These are phyloP conservation scores for Juglanconis sp. DNA, from an alignment of 2,329 filamentous ascomycete genomes.

Conservation along the genomic window DNA sequence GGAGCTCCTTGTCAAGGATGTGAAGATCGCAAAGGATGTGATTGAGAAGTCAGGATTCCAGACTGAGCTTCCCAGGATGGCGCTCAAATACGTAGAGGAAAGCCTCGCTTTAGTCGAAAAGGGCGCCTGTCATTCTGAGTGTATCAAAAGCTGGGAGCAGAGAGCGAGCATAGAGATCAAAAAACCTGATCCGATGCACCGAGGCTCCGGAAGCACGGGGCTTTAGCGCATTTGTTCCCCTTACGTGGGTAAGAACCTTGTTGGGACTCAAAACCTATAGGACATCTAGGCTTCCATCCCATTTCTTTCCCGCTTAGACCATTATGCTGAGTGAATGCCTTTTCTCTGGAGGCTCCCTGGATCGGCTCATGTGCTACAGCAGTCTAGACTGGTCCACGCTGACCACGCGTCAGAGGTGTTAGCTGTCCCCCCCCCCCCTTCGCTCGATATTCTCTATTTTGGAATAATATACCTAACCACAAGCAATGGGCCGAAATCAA, in stretches of 20 bases:
- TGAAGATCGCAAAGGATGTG: conserved; percentile 2
- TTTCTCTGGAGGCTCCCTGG: no score
- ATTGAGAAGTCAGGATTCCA: background rate
- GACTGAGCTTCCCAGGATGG: background rate
- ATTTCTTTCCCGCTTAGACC: no score
- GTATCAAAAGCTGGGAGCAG: conserved; percentile 4
- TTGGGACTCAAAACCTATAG: no score
- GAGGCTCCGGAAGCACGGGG: background rate
- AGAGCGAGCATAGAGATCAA: background rate
- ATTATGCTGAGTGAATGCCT: no score
- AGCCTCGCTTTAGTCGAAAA: background rate
- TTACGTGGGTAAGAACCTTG: background rate
- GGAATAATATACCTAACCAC: no score
- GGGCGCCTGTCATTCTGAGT: conserved; percentile 1
- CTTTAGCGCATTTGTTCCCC: background rate
- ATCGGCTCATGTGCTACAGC: no score
- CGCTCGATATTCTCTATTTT: no score
- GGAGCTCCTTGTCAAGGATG: background rate
- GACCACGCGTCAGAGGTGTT: no score
- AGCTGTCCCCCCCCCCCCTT: no score
- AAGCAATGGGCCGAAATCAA: no score
- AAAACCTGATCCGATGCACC: background rate
- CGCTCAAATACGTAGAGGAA: background rate
- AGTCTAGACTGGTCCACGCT: no score
- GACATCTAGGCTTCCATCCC: no score